Base-by-base conservation (phyloP, 2,329 filamentous ascomycete species). In the Trichoderma gracile region DNA sequence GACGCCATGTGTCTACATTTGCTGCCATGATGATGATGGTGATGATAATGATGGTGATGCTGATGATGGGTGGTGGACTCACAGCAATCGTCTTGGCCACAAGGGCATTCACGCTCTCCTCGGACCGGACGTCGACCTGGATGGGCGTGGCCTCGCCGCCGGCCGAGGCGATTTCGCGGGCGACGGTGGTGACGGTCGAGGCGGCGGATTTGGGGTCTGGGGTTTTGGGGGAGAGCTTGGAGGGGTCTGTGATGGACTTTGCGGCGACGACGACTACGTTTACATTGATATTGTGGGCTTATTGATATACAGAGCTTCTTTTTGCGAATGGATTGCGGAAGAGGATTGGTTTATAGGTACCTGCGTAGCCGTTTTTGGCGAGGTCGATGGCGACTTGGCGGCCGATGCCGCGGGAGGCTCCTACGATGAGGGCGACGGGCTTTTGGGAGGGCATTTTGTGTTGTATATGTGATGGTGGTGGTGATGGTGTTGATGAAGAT, bases 111-210 rank as follows among this genome's bases (percentile, higher is more conserved):
- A 93, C 81, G 74, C 85, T 88, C 8, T 80, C 77, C n/a, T 81
- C 80, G 69, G 86, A 80, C 59, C 91, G 84, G 0, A 89, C 89
- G 72, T 96, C 91, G 8, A 92, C 89, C 7, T 84, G 77, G 21
- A 94, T 79, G 5, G 91, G 85, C 0, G 82, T 83, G 0, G 90
- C 89, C 9, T 82, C 79, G 47, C 87, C 87, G 45, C 89, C 88
- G 0, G 84, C 79, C 65, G 86, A 81, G 19, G 73, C 78, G 69
- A 95, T 94, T 74, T 96, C 91, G 49, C 86, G 86, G 66, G 83
- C 86, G 45, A 95, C 92, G 1, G 92, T 95, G 75, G 82, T 91
- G 77, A 95, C 92, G 27, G 91, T 95, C 17, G 90, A 93, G 56
- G 84, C 75, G 0, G 81, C 75, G 2, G 90, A 93, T 77, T 94